Conservation (phyloP, 31 red algal genomes). For the Bonnemaisonia californica region DNA sequence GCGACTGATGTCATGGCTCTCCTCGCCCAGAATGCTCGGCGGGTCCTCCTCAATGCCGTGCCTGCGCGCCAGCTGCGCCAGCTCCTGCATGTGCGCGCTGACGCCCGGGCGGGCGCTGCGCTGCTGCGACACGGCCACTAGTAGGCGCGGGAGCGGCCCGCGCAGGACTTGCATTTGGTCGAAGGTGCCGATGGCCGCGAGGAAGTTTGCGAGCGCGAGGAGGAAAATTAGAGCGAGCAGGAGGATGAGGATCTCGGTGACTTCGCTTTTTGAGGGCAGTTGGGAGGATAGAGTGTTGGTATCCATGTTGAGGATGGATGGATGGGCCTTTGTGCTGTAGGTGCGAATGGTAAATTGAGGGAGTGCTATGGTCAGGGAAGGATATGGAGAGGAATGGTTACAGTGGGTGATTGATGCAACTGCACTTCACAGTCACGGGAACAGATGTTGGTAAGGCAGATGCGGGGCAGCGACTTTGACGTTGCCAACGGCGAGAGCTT, state of each 20-base stretch:
- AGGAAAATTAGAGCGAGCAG: conserved; percentile 7
- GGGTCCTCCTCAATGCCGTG: conserved; percentile 40
- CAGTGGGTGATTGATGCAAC: too few species aligned
- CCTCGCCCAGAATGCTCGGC: conserved; percentile 16
- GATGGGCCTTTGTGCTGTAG: too few species aligned
- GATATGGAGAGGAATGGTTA: too few species aligned
- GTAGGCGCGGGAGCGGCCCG: conserved; percentile 3
- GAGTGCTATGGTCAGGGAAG: too few species aligned
- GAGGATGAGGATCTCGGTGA: conserved; percentile 17
- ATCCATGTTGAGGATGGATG: too few species aligned
- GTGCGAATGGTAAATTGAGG: too few species aligned
- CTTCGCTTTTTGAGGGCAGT: background rate
- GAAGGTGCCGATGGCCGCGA: conserved; percentile 26
- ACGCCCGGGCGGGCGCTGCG: conserved; percentile 10
- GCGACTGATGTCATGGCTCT: conserved; percentile 18
- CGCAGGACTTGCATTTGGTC: conserved; percentile 19
- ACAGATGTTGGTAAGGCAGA: too few species aligned
- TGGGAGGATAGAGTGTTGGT: too few species aligned
- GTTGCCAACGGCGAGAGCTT: too few species aligned
- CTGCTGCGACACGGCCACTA: conserved; percentile 26
- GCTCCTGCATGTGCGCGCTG: conserved; percentile 11
- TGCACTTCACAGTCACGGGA: too few species aligned
- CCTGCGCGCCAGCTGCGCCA: background rate
- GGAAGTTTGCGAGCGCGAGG: conserved; percentile 24
- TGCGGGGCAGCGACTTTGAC: too few species aligned